phyloP scores from a whole-genome alignment of 345 rosid species.

The Anastatica hierochuntica region DNA sequence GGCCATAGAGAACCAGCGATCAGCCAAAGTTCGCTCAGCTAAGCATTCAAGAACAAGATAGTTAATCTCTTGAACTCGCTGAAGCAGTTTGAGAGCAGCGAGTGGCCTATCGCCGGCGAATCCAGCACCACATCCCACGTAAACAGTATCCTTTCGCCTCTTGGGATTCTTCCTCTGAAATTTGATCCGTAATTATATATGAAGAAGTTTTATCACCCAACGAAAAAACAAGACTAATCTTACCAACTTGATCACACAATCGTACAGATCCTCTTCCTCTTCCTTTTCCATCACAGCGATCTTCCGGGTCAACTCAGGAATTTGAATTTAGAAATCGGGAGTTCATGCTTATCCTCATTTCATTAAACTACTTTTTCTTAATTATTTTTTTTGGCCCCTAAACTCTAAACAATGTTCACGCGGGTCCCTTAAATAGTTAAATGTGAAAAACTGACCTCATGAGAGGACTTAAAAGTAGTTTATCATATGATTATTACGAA shows the following conservation, averaged over 20 bases:
- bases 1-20: constrained; percentile 50
- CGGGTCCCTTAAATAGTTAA: no score
- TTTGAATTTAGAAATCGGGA: no score
- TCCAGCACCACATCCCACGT: constrained; percentile 92
- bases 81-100: constrained; percentile 75
- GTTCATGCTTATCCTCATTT: no score
- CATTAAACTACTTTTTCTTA: no score
- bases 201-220: neutral
- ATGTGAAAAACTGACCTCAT: no score
- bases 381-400: no score
- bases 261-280: neutral
- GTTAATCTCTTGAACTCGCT: constrained; percentile 48
- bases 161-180: constrained; percentile 58
- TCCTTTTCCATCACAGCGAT: no score
- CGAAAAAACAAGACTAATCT: neutral
- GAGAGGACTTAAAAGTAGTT: no score
- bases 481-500: no score
- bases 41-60: constrained; percentile 90
- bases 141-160: constrained; percentile 52
- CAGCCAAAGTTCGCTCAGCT: constrained; percentile 87
- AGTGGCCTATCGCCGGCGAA: constrained; percentile 78
- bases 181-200: neutral
- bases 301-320: no score
- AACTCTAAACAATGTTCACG: no score
- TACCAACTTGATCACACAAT: constrained; percentile 22